phyloP scores from a whole-genome alignment of 192 early-diverging fungal genomes.

The Thoreauomyces humboldtii region DNA sequence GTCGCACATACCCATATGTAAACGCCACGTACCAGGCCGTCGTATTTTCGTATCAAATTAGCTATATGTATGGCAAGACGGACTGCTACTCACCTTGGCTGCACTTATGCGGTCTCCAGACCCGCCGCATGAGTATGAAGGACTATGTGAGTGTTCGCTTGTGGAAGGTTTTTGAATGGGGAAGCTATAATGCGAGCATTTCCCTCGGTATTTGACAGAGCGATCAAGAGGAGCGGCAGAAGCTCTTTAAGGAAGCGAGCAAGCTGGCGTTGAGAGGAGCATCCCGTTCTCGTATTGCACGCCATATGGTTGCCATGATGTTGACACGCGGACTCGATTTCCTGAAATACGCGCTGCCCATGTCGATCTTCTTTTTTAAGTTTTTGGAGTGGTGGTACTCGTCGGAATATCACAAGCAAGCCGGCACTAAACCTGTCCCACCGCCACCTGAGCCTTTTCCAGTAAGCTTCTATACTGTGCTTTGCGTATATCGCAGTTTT shows the following conservation, averaged over 20 bases:
- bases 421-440: constrained; percentile 51
- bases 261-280: constrained; percentile 1
- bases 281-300: not conserved
- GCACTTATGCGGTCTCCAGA: constrained; percentile 71
- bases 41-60: constrained; percentile 65
- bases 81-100: constrained; percentile 82
- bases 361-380: constrained; percentile 89
- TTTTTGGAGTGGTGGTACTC: constrained; percentile 98
- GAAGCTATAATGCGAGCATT: not conserved
- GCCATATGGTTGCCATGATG: not conserved
- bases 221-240: constrained; percentile 18
- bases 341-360: constrained; percentile 75
- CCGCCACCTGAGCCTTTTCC: constrained; percentile 71
- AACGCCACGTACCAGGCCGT: constrained; percentile 69
- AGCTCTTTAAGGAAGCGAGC: not conserved
- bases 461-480: constrained; percentile 32
- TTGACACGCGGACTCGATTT: constrained; percentile 53
- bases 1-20: constrained; percentile 43
- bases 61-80: constrained; percentile 83
- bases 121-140: constrained; percentile 73
- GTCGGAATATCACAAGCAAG: constrained; percentile 71
- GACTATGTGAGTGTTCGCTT: constrained; percentile 70
- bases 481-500: not conserved
- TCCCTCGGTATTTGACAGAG: constrained; percentile 4
- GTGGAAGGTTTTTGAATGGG: not conserved